Evolutionary conservation across 208 protist genomes (phyloP), one percentile per base, ranked within the genome.

Genomic region (Trypanosoma rangeli): DNA sequence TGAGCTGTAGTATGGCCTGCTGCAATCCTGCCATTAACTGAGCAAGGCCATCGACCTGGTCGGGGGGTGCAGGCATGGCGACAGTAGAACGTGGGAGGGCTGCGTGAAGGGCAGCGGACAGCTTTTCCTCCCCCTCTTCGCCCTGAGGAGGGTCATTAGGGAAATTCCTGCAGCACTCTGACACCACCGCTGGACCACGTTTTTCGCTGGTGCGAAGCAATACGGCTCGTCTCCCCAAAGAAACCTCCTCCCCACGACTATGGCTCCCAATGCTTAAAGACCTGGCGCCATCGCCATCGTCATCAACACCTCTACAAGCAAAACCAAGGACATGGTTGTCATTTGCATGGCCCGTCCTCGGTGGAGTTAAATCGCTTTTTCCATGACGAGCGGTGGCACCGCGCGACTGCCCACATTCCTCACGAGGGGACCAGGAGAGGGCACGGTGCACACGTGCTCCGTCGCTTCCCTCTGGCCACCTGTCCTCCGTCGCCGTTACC

Each of bases 1-100:
- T 57, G 26, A 72, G 67, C 58, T 65, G 67, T 16, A 57, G 16
- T 37, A 72, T 46, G 8, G 57, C 56, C 12, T 64, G 56, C 31
- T 46, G 42, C 24, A 70, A 15, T 4, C 26, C 55, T 37, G n/a
- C 55, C 20, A 70, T 42, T 28, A 56, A 9, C 39, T 56, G 42
- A 44, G 39, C 29, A 42, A 66, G 42, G 1, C 44, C 31, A 20
- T 39, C 16, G 33, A 66, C 53, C 2, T 56, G 61, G 26, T 56
- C 28, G 29, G 22, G 24, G 29, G 22, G 24, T 2, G 9, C 4
- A 50, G 35, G 46, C 16, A 31, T 16, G 22, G 29, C 3, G 31
- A 16, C 53, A 2, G 33, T 29, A 15, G 63, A 24, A 4, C 44
- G 63, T 35, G 29, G 33, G 29, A 10, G 13, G 18, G 20, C 5